Conservation (phyloP, 352 stramenopile genomes). For the Pythium periplocum region DNA sequence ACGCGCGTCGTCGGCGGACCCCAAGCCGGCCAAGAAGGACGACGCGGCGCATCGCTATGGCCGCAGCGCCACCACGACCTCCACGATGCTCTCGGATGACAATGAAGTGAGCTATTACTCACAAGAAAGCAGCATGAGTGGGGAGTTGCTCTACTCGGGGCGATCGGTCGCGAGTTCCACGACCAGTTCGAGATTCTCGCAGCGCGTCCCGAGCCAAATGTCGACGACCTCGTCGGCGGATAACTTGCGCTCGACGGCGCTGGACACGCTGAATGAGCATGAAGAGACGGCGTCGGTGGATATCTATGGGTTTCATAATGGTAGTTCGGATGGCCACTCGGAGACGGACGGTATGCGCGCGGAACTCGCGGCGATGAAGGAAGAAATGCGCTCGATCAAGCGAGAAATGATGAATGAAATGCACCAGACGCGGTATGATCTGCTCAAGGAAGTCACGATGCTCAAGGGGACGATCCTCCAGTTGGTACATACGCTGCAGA, state of each 20-base stretch:
- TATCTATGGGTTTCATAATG: too few species aligned
- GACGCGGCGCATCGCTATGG: not conserved
- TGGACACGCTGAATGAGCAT: constrained; percentile 58
- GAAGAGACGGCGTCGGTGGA: constrained; percentile 11
- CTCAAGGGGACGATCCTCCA: constrained; percentile 74
- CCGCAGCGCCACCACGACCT: constrained; percentile 19
- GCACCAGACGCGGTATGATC: constrained; percentile 75
- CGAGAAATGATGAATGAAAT: constrained; percentile 85
- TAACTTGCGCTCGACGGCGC: constrained; percentile 44
- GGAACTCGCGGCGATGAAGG: constrained; percentile 58
- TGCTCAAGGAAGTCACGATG: constrained; percentile 80
- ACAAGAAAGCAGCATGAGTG: not conserved
- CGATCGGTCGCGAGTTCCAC: too few species aligned
- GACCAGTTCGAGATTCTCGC: too few species aligned
- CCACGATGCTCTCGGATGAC: constrained; percentile 50
- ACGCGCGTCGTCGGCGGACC: constrained; percentile 13
- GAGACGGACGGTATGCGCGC: constrained; percentile 22
- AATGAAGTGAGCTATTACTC: constrained; percentile 66
- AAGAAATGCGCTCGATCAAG: constrained; percentile 58
- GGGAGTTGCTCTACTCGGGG: too few species aligned
- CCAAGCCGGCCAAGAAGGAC: constrained; percentile 10
- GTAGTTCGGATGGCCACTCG: not conserved
- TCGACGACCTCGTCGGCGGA: constrained; percentile 26
- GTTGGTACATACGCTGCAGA: constrained; percentile 32
- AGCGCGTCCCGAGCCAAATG: too few species aligned